These are phyloP conservation scores for Xylaria polymorpha DNA, from an alignment of 2,329 filamentous ascomycete genomes.

Conservation along the genomic window DNA sequence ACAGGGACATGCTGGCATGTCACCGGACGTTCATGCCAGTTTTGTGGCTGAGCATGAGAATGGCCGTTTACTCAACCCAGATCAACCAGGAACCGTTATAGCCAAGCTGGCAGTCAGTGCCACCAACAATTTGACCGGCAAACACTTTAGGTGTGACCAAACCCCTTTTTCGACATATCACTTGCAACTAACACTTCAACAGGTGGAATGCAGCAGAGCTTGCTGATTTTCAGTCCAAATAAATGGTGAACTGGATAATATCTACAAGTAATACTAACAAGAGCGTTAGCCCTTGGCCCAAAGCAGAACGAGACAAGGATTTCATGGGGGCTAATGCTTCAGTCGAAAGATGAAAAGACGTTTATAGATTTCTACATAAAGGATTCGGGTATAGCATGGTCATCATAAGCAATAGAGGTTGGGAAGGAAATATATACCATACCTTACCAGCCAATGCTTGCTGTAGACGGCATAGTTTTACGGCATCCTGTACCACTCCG, in stretches of 20 bases:
- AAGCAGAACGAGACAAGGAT: conserved; percentile 28
- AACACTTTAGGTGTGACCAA: conserved; percentile 73
- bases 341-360: conserved; percentile 88
- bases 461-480: background rate
- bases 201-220: conserved; percentile 68
- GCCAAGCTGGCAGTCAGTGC: conserved; percentile 78
- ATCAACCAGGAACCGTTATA: conserved; percentile 88
- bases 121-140: conserved; percentile 76
- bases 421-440: conserved; percentile 36
- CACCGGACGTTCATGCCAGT: conserved; percentile 67
- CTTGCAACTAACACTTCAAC: conserved; percentile 44
- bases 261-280: background rate
- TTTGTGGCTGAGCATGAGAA: conserved; percentile 77
- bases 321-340: conserved; percentile 59
- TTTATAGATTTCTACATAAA: conserved; percentile 73
- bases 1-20: conserved; percentile 61
- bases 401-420: conserved; percentile 67
- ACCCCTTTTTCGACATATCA: conserved; percentile 13
- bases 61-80: conserved; percentile 80
- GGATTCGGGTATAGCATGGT: conserved; percentile 81
- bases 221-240: conserved; percentile 59
- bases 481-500: background rate
- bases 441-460: conserved; percentile 41
- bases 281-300: conserved; percentile 29
- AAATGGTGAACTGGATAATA: conserved; percentile 19